phyloP scores from a whole-genome alignment of 306 rosid species.

The Lotus japonicus region DNA sequence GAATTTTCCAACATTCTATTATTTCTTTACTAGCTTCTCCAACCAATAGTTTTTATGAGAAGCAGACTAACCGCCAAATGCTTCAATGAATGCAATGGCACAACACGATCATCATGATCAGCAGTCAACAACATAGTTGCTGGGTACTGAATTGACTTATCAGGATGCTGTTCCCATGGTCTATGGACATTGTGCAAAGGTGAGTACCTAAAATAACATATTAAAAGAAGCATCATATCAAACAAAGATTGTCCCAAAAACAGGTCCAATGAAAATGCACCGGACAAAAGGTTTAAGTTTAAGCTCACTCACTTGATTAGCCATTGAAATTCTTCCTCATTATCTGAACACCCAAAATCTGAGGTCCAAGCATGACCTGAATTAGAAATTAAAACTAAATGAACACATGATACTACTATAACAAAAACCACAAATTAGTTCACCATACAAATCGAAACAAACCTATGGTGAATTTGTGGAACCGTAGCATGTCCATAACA shows the following conservation, averaged over 20 bases:
- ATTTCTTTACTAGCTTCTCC: too few species aligned
- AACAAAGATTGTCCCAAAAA: too few species aligned
- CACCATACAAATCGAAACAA: constrained; percentile 15
- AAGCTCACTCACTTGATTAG: constrained; percentile 58
- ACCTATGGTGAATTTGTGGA: constrained; percentile 96
- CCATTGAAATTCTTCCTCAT: constrained; percentile 88
- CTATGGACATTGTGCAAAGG: constrained; percentile 88
- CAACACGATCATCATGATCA: constrained; percentile 98
- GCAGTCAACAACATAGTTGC: constrained; percentile 90
- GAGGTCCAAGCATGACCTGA: constrained; percentile 97
- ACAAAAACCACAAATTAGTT: background rate
- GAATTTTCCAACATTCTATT: too few species aligned
- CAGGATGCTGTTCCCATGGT: constrained; percentile 70
- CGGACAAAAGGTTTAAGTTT: background rate
- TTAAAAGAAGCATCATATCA: background rate
- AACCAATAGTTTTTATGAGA: background rate
- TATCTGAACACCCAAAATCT: constrained; percentile 87
- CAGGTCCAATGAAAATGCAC: too few species aligned
- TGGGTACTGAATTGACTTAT: constrained; percentile 63
- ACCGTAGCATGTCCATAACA: constrained; percentile 96
- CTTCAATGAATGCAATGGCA: constrained; percentile 82
- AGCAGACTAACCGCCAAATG: constrained; percentile 68
- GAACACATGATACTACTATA: background rate
- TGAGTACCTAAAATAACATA: constrained; percentile 57
- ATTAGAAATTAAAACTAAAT: constrained; percentile 8